These are phyloP conservation scores for Penicillium sp. DNA, from an alignment of 2,329 filamentous ascomycete genomes.

Conservation along the genomic window DNA sequence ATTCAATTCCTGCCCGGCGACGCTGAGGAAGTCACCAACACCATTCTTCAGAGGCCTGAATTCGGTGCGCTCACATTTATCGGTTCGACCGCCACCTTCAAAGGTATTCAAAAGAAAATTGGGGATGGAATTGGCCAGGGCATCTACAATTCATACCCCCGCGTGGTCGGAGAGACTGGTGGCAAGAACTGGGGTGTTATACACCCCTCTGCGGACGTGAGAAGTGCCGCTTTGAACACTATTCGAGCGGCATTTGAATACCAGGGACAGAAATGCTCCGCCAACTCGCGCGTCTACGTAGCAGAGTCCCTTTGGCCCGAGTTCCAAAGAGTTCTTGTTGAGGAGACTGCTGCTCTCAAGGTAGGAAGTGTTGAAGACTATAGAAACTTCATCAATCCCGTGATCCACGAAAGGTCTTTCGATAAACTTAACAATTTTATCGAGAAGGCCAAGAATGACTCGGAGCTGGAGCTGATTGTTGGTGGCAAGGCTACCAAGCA, in stretches of 20 bases:
- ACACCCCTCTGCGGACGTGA: constrained; percentile 69
- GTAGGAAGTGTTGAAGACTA: constrained; percentile 67
- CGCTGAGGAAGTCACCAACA: constrained; percentile 74
- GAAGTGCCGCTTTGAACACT: constrained; percentile 74
- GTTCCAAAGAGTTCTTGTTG: constrained; percentile 63
- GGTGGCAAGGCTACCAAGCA: constrained; percentile 73
- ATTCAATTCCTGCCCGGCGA: constrained; percentile 89
- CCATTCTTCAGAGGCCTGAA: constrained; percentile 68
- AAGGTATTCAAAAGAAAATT: constrained; percentile 79
- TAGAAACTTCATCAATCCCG: constrained; percentile 76
- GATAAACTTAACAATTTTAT: constrained; percentile 73
- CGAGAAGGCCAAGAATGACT: constrained; percentile 70
- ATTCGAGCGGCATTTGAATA: constrained; percentile 83
- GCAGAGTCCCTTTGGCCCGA: constrained; percentile 69
- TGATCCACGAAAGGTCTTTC: constrained; percentile 77
- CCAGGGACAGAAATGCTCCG: constrained; percentile 86
- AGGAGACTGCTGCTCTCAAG: constrained; percentile 65
- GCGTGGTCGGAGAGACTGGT: constrained; percentile 82
- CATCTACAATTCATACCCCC: constrained; percentile 75
- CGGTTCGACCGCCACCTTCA: constrained; percentile 84
- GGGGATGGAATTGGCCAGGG: constrained; percentile 73
- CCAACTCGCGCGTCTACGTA: constrained; percentile 74
- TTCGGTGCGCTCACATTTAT: constrained; percentile 89
- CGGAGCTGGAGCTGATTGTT: constrained; percentile 66
- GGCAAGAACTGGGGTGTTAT: constrained; percentile 89